Evolutionary conservation across 73 alveolate species (phyloP), one percentile per base, ranked within the genome.

Genomic region (Paramecium primaurelia): DNA sequence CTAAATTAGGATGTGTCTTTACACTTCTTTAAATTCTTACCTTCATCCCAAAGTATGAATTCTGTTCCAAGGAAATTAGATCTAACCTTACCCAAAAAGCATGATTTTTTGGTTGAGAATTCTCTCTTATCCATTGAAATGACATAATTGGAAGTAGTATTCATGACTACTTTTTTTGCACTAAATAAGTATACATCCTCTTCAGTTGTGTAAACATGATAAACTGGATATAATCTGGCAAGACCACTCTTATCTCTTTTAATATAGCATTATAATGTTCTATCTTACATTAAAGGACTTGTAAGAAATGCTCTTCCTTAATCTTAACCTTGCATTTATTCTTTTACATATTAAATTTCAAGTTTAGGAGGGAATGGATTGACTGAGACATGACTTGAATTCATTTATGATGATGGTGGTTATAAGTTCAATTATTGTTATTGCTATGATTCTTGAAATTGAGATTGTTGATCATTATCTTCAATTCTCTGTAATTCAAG

Each of bases 1-100:
- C 99, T 87, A 4, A 90, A 89, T 28, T 83, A 89, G 11, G 88
- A 95, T 14, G 89, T 88, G 34, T 69, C 77, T 68, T 96, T 96
- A 8, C 94, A 90, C 49, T 95, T 96, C 92, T 96, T 96, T 5
- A 98, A 98, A 59, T 96, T 96, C 75, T 93, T 93, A 6, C 98
- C 98, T n/a, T 92, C 77, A 88, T 97, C 99, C 71, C 80, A 97
- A 45, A 96, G 83, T 20, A 58, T 71, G 77, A 97, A 97, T 90
- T 97, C 99, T 8, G 99, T 97, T 38, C 99, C 99, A 28, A 97
- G 89, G 95, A 97, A 97, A 86, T 97, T 97, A 5, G 97, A 92
- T 75, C 98, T 92, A 34, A 97, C 95, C 77, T 96, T 97, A 2
- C 98, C 99, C 10, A 96, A 59, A 69, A 90, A 97, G 1, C 93